These are phyloP conservation scores for Penicillium salamii DNA, from an alignment of 495 filamentous ascomycete species.

Conservation along the genomic window DNA sequence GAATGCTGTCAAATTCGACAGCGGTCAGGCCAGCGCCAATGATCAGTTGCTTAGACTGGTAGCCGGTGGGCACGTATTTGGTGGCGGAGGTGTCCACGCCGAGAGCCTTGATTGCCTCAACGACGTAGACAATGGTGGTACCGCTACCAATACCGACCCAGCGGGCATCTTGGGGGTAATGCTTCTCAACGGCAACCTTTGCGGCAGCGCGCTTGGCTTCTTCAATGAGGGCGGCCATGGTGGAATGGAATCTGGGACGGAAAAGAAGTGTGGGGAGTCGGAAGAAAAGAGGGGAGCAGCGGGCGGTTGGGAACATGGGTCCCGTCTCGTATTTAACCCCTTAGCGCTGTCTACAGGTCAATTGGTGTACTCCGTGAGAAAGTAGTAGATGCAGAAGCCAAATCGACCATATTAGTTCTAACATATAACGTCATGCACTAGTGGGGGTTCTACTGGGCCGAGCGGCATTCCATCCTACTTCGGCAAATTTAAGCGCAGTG, in stretches of 20 bases:
- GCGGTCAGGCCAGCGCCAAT: slow-evolving; percentile 69
- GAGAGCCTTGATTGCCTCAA: slow-evolving; percentile 83
- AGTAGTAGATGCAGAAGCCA: not conserved
- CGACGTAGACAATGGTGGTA: slow-evolving; percentile 91
- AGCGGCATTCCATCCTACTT: not conserved
- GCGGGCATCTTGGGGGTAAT: slow-evolving; percentile 69
- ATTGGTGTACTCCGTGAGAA: slow-evolving; percentile 7
- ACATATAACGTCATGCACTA: not conserved
- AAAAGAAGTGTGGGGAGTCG: slow-evolving; percentile 4
- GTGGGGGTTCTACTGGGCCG: not conserved
- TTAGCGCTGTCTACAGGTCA: too few relatives aligned
- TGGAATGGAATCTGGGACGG: slow-evolving; percentile 25
- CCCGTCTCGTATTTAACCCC: not conserved
- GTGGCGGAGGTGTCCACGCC: slow-evolving; percentile 58
- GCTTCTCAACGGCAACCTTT: slow-evolving; percentile 74
- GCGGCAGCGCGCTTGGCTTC: slow-evolving; percentile 82
- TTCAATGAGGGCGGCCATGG: slow-evolving; percentile 58
- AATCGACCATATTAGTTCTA: not conserved
- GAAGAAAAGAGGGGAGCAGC: slow-evolving; percentile 14
- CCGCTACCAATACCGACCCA: slow-evolving; percentile 93
- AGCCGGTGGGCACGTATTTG: slow-evolving; percentile 87
- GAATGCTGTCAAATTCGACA: slow-evolving; percentile 70
- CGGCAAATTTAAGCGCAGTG: not conserved
- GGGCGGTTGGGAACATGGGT: slow-evolving; percentile 12
- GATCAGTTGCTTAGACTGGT: slow-evolving; percentile 83